These are phyloP conservation scores for Alternaria sp. DNA, from an alignment of 2,329 filamentous ascomycete species.

Conservation along the genomic window DNA sequence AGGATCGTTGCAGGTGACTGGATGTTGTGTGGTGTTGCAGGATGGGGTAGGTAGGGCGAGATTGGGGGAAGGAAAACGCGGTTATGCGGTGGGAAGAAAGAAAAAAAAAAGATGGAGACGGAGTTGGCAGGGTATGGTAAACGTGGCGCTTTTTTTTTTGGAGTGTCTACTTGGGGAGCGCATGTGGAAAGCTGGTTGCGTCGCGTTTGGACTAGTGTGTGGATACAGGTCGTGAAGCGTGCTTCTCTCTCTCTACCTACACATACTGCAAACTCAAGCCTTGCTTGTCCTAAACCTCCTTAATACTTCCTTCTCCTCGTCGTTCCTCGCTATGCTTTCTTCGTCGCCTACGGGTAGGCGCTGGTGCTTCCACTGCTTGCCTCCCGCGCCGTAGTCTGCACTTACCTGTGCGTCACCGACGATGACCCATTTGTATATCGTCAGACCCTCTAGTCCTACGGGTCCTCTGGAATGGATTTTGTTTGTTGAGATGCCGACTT, in stretches of 20 bases:
- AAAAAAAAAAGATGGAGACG: not conserved
- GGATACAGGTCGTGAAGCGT: not conserved
- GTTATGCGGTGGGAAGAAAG: not conserved
- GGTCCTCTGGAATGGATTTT: slow-evolving; percentile 96
- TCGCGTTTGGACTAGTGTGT: not conserved
- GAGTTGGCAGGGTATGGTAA: not conserved
- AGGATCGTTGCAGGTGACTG: not conserved
- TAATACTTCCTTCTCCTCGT: slow-evolving; percentile 47
- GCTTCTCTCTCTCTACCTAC: not conserved
- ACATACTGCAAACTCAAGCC: not conserved
- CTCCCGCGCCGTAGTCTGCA: slow-evolving; percentile 70
- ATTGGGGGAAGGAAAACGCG: not conserved
- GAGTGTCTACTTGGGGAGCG: not conserved
- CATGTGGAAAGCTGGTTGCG: not conserved
- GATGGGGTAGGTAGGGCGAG: slow-evolving; percentile 6
- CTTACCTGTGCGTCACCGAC: slow-evolving; percentile 84
- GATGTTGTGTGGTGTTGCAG: not conserved
- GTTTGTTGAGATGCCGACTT: slow-evolving; percentile 98
- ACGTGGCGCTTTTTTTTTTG: not conserved
- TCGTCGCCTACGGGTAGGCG: slow-evolving; percentile 52
- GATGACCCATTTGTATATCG: slow-evolving; percentile 97
- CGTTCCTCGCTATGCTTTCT: slow-evolving; percentile 42
- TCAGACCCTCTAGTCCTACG: slow-evolving; percentile 91
- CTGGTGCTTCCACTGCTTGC: slow-evolving; percentile 66
- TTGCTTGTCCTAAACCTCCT: slow-evolving; percentile 42